Conservation (phyloP, 2,329 filamentous ascomycete species). For the Septoria petroselini region DNA sequence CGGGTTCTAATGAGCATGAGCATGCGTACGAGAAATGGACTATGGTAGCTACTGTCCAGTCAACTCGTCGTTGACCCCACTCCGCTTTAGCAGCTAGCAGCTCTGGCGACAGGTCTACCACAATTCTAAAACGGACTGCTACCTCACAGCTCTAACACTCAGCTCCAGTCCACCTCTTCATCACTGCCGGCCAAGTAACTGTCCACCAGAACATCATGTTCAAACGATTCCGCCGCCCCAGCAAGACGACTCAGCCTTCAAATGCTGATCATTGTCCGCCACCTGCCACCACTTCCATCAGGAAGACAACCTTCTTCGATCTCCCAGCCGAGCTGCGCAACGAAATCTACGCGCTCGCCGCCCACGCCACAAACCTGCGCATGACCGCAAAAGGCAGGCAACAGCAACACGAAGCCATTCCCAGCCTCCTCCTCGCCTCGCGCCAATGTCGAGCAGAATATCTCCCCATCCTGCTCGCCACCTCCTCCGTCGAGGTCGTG, state of each 20-base stretch:
- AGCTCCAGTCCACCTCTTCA: no score
- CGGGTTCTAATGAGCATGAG: no score
- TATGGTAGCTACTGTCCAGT: no score
- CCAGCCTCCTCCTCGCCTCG: slow-evolving; percentile 31
- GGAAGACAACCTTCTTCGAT: slow-evolving; percentile 30
- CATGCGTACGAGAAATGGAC: no score
- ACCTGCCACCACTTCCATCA: slow-evolving; percentile 13
- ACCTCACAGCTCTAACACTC: no score
- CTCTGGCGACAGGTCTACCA: no score
- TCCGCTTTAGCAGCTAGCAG: no score
- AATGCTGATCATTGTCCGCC: neutral
- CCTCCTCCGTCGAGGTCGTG: slow-evolving; percentile 20
- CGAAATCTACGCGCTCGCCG: slow-evolving; percentile 30
- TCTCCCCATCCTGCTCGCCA: slow-evolving; percentile 31
- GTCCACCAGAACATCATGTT: slow-evolving; percentile 3
- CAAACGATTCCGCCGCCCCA: neutral
- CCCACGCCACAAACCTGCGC: slow-evolving; percentile 16
- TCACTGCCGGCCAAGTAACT: no score
- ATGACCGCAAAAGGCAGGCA: slow-evolving; percentile 7
- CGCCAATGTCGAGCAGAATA: slow-evolving; percentile 29
- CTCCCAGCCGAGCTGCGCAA: slow-evolving; percentile 36
- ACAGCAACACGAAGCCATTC: slow-evolving; percentile 10
- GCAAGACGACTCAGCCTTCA: neutral
- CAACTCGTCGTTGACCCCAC: no score
- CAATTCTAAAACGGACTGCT: no score